These are phyloP conservation scores for Ophiocordyceps australis DNA, from an alignment of 2,329 filamentous ascomycete genomes.

Conservation along the genomic window DNA sequence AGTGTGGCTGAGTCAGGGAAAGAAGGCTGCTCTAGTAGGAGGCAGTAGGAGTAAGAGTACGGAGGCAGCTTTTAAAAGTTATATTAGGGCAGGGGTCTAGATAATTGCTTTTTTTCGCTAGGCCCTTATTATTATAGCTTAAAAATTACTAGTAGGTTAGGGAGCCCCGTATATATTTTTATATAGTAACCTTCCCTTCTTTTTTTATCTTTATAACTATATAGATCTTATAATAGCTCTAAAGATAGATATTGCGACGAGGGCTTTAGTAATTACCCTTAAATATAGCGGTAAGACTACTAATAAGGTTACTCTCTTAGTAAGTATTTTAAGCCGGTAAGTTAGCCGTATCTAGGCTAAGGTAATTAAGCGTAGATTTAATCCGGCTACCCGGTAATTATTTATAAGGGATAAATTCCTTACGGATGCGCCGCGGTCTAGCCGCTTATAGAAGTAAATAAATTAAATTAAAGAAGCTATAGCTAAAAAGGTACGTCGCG, in stretches of 20 bases:
- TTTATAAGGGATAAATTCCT: neutral
- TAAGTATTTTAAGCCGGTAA: neutral
- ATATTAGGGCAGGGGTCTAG: too few species aligned
- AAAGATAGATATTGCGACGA: neutral
- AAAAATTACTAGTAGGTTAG: too few species aligned
- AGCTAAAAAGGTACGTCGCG: too few species aligned
- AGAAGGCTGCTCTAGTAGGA: too few species aligned
- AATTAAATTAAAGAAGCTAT: too few species aligned
- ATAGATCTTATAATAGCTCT: slow-evolving; percentile 3
- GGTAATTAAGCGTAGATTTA: neutral
- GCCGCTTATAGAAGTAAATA: neutral
- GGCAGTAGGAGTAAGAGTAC: too few species aligned
- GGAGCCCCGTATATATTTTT: too few species aligned
- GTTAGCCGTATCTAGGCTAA: slow-evolving; percentile 1
- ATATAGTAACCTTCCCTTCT: neutral
- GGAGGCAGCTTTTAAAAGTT: too few species aligned
- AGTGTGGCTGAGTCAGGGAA: too few species aligned
- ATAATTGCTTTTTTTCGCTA: too few species aligned
- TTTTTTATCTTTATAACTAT: slow-evolving; percentile 1
- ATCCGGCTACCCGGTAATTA: neutral
- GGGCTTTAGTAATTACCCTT: neutral
- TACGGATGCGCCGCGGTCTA: slow-evolving; percentile 1
- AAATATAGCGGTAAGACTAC: neutral
- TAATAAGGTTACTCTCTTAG: neutral
- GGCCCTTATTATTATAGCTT: too few species aligned